Evolutionary conservation across 257 asterid species (phyloP).

Genomic region (Petunia axillaris): DNA sequence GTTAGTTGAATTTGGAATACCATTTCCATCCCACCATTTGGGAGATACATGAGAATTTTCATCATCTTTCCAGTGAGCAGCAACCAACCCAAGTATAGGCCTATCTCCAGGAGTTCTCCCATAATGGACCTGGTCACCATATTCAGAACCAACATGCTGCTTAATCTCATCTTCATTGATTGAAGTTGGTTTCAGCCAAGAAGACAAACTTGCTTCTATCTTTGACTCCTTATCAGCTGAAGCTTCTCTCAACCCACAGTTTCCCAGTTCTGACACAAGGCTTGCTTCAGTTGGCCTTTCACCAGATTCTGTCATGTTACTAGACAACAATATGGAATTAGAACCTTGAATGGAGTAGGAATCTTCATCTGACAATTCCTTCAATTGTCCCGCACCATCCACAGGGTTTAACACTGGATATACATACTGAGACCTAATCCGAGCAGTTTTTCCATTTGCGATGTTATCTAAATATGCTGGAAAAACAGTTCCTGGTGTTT

Average conservation of each 20-base stretch:
- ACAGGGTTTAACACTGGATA: constrained; percentile 56
- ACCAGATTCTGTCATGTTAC: constrained; percentile 32
- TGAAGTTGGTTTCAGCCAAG: constrained; percentile 64
- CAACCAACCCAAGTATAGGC: constrained; percentile 94
- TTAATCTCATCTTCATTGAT: constrained; percentile 37
- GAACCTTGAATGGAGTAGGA: constrained; percentile 37
- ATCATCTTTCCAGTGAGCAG: constrained; percentile 88
- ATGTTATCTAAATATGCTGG: constrained; percentile 54
- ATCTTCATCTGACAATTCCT: constrained; percentile 49
- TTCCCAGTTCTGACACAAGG: constrained; percentile 28
- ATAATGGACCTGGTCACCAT: constrained; percentile 31
- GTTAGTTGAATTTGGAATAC: constrained; percentile 92
- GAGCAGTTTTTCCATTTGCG: constrained; percentile 49
- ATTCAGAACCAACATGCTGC: constrained; percentile 31
- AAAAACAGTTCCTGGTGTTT: constrained; percentile 89
- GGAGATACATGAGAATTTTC: constrained; percentile 59
- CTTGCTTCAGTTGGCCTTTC: constrained; percentile 35
- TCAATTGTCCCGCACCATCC: constrained; percentile 43
- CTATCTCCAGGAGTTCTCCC: constrained; percentile 64
- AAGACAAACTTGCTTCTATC: constrained; percentile 55
- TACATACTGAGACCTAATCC: constrained; percentile 72
- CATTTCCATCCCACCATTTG: constrained; percentile 91
- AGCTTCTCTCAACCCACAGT: constrained; percentile 29
- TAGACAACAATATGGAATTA: constrained; percentile 30
- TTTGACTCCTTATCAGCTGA: constrained; percentile 42